phyloP scores from a whole-genome alignment of 805 yeast species.

The Candida rishiriensis region DNA sequence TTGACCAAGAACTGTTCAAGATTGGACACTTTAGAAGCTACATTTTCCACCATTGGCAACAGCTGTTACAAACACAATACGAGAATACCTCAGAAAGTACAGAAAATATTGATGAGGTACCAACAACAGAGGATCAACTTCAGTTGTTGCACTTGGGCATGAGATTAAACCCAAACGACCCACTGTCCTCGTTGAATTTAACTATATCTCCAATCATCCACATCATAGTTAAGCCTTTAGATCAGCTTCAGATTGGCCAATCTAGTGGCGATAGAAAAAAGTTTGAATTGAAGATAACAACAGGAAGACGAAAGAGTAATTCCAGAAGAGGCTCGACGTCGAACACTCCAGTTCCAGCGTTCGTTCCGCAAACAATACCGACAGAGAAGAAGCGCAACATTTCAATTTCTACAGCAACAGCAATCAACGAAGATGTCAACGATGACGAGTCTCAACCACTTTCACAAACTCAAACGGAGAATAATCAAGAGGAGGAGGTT shows the following conservation, averaged over 20 bases:
- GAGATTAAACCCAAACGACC: constrained; percentile 24
- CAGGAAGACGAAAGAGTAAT: constrained; percentile 9
- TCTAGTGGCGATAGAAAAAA: constrained; percentile 12
- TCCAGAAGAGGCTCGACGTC: constrained; percentile 21
- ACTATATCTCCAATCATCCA: constrained; percentile 25
- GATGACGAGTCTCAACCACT: not conserved
- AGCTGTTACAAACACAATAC: constrained; percentile 5
- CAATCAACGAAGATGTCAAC: not conserved
- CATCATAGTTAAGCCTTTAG: constrained; percentile 26
- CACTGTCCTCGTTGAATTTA: constrained; percentile 19
- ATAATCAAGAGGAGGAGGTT: constrained; percentile 2
- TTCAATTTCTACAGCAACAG: not conserved
- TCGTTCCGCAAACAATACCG: constrained; percentile 3
- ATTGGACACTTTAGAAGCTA: constrained; percentile 27
- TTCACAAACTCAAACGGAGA: constrained; percentile 2
- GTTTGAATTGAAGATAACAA: constrained; percentile 16
- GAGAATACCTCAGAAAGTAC: constrained; percentile 7
- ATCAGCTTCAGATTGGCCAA: constrained; percentile 10
- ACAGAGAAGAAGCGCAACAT: not conserved
- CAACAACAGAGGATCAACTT: constrained; percentile 23
- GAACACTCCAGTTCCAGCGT: constrained; percentile 25
- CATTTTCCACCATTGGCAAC: constrained; percentile 23
- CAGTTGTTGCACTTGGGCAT: constrained; percentile 29
- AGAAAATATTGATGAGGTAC: constrained; percentile 8
- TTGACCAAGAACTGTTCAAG: constrained; percentile 10